phyloP scores from a whole-genome alignment of 768 basidiomycete species.

The Coprinopsis marcescibilis region DNA sequence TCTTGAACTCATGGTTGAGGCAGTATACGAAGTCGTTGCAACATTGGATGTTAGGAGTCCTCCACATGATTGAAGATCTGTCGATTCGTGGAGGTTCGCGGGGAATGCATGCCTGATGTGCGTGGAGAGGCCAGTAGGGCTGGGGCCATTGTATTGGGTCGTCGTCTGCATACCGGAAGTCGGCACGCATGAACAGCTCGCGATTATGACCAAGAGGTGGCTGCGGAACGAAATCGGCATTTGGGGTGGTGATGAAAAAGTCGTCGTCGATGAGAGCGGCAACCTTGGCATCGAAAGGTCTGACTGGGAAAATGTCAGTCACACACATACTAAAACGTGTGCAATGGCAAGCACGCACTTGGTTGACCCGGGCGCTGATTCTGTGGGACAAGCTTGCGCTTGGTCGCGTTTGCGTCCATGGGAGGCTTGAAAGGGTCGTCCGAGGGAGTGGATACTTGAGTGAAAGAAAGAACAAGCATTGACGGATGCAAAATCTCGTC shows the following conservation, averaged over 20 bases:
- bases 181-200: slow-evolving; percentile 7
- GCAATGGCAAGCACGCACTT: background rate
- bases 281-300: slow-evolving; percentile 8
- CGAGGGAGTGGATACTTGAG: too few relatives aligned
- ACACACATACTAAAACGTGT: background rate
- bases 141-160: slow-evolving; percentile 14
- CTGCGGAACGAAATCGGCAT: slow-evolving; percentile 10
- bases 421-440: too few relatives aligned
- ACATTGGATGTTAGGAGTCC: too few relatives aligned
- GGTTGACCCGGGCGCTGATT: too few relatives aligned
- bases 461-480: too few relatives aligned
- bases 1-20: too few relatives aligned
- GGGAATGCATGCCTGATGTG: slow-evolving; percentile 10
- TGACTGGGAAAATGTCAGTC: background rate
- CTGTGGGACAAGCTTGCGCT: too few relatives aligned
- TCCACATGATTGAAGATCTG: too few relatives aligned
- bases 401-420: too few relatives aligned
- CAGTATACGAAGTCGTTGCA: too few relatives aligned
- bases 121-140: slow-evolving; percentile 1
- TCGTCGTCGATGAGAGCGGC: slow-evolving; percentile 5
- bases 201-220: slow-evolving; percentile 3
- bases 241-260: slow-evolving; percentile 11
- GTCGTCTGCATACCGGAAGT: slow-evolving; percentile 12
- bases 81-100: too few relatives aligned
- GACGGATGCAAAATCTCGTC: too few relatives aligned